phyloP scores from a whole-genome alignment of 805 yeast genomes.

The Metschnikowia kunwiensis region DNA sequence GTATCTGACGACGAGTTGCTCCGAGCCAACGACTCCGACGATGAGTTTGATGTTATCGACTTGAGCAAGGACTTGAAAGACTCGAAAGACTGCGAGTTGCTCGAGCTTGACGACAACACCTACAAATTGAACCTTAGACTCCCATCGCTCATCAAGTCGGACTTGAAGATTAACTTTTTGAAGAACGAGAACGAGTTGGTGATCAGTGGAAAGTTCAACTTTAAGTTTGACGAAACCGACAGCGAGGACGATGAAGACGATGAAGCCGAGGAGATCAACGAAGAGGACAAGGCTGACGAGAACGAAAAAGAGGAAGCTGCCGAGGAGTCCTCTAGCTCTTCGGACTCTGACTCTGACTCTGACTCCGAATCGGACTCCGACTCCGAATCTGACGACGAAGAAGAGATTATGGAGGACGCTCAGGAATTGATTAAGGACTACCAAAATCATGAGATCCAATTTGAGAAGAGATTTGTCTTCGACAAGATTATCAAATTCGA shows the following conservation, averaged over 20 bases:
- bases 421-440: constrained; percentile 36
- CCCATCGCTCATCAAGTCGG: constrained; percentile 40
- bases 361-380: constrained; percentile 10
- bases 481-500: constrained; percentile 37
- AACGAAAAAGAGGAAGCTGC: constrained; percentile 10
- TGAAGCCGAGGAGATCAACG: constrained; percentile 19
- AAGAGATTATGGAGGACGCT: constrained; percentile 42
- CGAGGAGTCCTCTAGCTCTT: constrained; percentile 6
- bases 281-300: constrained; percentile 17
- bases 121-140: constrained; percentile 41
- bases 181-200: constrained; percentile 41
- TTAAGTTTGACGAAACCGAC: constrained; percentile 22
- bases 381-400: constrained; percentile 25
- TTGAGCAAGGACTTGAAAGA: constrained; percentile 40
- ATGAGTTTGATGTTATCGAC: constrained; percentile 36
- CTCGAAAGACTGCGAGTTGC: constrained; percentile 44
- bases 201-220: constrained; percentile 38
- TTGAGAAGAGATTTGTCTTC: constrained; percentile 43
- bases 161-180: constrained; percentile 37
- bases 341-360: constrained; percentile 14
- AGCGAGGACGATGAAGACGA: constrained; percentile 22
- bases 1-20: constrained; percentile 26
- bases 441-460: constrained; percentile 38
- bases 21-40: constrained; percentile 19
- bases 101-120: constrained; percentile 35